A percentile compares a stretch with the other conserved stretches of the same genome.
These are phyloP conservation scores for Silene coronaria DNA, from an alignment of 179 eudicot species.

Conservation along the genomic window DNA sequence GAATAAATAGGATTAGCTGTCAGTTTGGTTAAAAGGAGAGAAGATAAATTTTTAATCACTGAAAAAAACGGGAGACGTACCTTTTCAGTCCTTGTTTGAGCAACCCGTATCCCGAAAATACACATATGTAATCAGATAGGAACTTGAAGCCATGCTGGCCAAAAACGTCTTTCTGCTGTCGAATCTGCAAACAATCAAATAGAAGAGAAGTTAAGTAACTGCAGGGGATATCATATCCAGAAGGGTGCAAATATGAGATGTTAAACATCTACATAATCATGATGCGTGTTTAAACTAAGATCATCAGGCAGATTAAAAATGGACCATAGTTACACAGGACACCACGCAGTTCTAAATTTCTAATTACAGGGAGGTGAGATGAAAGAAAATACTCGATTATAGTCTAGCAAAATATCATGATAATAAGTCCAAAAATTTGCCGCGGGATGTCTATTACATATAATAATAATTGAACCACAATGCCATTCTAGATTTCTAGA, in stretches of 20 bases:
- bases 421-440: neutral
- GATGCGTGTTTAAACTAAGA: neutral
- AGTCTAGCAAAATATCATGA: neutral
- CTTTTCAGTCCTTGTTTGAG: slow-evolving; percentile 61
- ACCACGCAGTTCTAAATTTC: neutral
- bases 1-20: neutral
- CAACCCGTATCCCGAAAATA: slow-evolving; percentile 74
- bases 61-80: slow-evolving; percentile 28
- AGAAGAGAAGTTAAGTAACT: slow-evolving; percentile 13
- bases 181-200: slow-evolving; percentile 43
- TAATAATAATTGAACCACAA: too few relatives aligned
- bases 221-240: neutral
- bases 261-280: neutral
- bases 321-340: neutral
- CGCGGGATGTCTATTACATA: too few relatives aligned
- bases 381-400: neutral
- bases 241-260: neutral
- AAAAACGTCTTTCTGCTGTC: slow-evolving; percentile 79
- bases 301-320: neutral
- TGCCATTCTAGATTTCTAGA: too few relatives aligned
- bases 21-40: neutral
- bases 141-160: slow-evolving; percentile 56
- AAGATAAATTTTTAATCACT: slow-evolving; percentile 35
- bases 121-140: slow-evolving; percentile 60
- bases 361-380: neutral